Evolutionary conservation across 2,329 filamentous ascomycete genomes (phyloP).

Genomic region (Aspergillus proliferans): DNA sequence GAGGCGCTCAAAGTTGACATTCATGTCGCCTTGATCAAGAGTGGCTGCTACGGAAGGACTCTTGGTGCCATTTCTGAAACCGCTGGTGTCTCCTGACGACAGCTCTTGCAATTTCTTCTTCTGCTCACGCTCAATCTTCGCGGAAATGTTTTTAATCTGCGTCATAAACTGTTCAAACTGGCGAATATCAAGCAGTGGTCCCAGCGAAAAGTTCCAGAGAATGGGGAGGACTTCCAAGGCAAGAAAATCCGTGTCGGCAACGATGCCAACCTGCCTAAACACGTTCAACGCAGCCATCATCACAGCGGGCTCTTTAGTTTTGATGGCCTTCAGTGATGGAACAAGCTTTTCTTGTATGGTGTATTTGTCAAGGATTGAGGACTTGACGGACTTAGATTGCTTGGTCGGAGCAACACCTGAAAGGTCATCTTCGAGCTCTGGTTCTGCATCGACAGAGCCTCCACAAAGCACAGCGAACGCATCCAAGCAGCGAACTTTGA

Average conservation of each 20-base stretch:
- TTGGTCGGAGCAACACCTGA: constrained; percentile 55
- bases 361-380: constrained; percentile 87
- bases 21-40: constrained; percentile 47
- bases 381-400: constrained; percentile 57
- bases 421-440: constrained; percentile 59
- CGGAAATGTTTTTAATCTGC: constrained; percentile 73
- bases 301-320: constrained; percentile 94
- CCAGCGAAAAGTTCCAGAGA: constrained; percentile 85
- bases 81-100: constrained; percentile 50
- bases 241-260: constrained; percentile 83
- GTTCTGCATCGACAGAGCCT: constrained; percentile 51
- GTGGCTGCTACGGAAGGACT: constrained; percentile 26
- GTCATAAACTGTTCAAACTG: constrained; percentile 90
- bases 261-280: constrained; percentile 71
- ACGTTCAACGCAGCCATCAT: constrained; percentile 91
- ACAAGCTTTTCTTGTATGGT: constrained; percentile 98
- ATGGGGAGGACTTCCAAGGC: constrained; percentile 86
- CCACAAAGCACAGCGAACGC: constrained; percentile 87
- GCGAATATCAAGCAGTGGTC: constrained; percentile 76
- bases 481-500: constrained; percentile 88
- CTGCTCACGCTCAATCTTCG: constrained; percentile 81
- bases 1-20: constrained; percentile 79
- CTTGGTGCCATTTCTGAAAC: constrained; percentile 31
- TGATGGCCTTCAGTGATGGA: constrained; percentile 83
- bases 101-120: constrained; percentile 82